Evolutionary conservation across 2,329 filamentous ascomycete species (phyloP), one percentile per base, ranked within the genome.

Genomic region (Colletotrichum sp.): DNA sequence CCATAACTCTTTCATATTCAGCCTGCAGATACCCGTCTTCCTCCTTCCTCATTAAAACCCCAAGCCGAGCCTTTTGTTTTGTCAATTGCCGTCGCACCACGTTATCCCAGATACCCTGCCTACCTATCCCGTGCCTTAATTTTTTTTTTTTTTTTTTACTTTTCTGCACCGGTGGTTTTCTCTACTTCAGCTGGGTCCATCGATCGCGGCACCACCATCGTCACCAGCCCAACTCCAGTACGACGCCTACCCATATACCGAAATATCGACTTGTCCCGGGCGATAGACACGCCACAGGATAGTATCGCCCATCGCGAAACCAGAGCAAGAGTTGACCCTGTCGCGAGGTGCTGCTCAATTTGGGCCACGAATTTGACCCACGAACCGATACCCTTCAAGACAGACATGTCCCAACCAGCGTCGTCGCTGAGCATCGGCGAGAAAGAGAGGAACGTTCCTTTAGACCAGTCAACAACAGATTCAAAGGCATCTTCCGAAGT

Each of bases 341-440:
- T 48, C 39, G 39, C 19, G 39, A 48, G 39, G 39, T 44, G 9
- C 39, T 44, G 27, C 59, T 61, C 12, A 16, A 15, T 6, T 30
- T 22, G 28, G 25, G 25, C 25, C 25, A 30, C 59, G 34, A 36
- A 36, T 16, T 36, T 15, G 34, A 36, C 15, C 27, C n/a, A 19
- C 16, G 19, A 30, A n/a, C 8, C 8, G 60, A 64, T 34, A 64
- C 8, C 13, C 13, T 55, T 59, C 30, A 52, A 27, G 15, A 34
- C 55, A 61, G n/a, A 30, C 12, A 75, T 75, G 73, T 68, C 73
- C 25, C 70, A 48, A 32, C 57, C 70, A 44, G 64, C 19, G 16
- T 52, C 64, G 3, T 73, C 73, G 48, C 34, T 52, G 13, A 36
- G 52, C 22, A 65, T 61, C 28, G 59, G 48, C 34, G 73, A 73